Conservation (phyloP, 768 basidiomycete genomes). For the Mycena venus region DNA sequence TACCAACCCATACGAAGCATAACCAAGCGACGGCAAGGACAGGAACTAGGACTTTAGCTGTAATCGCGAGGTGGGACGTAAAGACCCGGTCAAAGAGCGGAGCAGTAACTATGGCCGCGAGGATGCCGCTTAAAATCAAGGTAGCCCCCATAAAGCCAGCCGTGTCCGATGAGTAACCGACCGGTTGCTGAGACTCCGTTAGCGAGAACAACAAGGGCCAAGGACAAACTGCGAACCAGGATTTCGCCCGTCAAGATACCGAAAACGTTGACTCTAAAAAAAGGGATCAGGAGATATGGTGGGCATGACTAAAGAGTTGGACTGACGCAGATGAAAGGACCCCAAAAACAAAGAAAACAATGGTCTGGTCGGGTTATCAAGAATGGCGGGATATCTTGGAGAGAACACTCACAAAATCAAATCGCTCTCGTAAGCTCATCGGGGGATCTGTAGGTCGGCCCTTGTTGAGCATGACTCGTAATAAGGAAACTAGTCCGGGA, state of each 20-base stretch:
- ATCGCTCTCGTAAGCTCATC: constrained; percentile 76
- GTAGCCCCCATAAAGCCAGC: constrained; percentile 79
- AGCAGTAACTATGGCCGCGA: constrained; percentile 75
- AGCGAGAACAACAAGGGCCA: neutral
- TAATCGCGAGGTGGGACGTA: constrained; percentile 75
- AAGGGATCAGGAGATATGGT: neutral
- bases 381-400: neutral
- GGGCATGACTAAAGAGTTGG: neutral
- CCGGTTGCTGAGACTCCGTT: constrained; percentile 64
- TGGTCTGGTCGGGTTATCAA: constrained; percentile 33
- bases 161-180: constrained; percentile 76
- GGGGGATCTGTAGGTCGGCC: constrained; percentile 55
- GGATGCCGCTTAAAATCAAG: constrained; percentile 77
- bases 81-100: constrained; percentile 89
- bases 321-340: constrained; percentile 74
- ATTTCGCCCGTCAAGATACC: constrained; percentile 76
- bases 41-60: constrained; percentile 72
- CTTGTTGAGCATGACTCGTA: constrained; percentile 65
- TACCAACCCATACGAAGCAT: constrained; percentile 86
- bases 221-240: constrained; percentile 61
- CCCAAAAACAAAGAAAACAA: constrained; percentile 73
- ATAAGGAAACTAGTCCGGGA: constrained; percentile 65
- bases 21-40: constrained; percentile 75
- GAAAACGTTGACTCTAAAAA: constrained; percentile 69
- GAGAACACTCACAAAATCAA: constrained; percentile 65